Base-by-base conservation (phyloP, 306 rosid species). In the Pueraria montana region DNA sequence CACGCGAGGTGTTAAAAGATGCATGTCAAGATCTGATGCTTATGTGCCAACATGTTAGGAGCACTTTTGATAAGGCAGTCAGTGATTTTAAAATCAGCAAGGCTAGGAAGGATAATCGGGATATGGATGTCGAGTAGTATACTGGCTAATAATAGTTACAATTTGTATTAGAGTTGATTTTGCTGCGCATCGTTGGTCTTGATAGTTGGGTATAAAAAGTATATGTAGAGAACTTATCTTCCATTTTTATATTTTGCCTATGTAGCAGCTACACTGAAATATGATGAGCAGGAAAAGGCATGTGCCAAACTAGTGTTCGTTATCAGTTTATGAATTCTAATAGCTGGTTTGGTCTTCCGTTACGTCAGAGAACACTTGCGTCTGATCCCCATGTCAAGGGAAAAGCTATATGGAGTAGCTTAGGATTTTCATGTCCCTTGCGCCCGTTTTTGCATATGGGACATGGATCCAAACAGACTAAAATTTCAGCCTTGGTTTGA, bases 21-120 rank as follows among this genome's bases (percentile, higher is more conserved):
- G 87, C 92, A 49, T 90, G 95, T 76, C 97, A 89, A 77, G 91
- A 95, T 88, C 74, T 95, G 83, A 91, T 91, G 95, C 85, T 82
- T 43, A 86, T 90, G 78, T 91, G 94, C 83, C 94, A 89, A 84
- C 90, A 93, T 62, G 97, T 93, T 52, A 88, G 92, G 78, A 83
- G 74, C 83, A 89, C 93, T 40, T 87, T 95, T 55, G 91, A 85
- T 78, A 89, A 85, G 79, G 89, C 93, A 61, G 97, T 93, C 14
- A 63, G 8, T 63, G 70, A 63, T 16, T 63, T 63, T 63, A 63
- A 63, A 63, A 63, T 0, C 42, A 16, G 70, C 12, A 63, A 30
- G 70, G 18, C 21, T 63, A 23, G 30, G 63, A 56, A 62, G 68
- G 11, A 32, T 30, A 65, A 32, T 20, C 12, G 74, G 75, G 73